Evolutionary conservation across 169 alveolate genomes (phyloP), one percentile per base, ranked within the genome.

Genomic region (Plasmodium sp.): DNA sequence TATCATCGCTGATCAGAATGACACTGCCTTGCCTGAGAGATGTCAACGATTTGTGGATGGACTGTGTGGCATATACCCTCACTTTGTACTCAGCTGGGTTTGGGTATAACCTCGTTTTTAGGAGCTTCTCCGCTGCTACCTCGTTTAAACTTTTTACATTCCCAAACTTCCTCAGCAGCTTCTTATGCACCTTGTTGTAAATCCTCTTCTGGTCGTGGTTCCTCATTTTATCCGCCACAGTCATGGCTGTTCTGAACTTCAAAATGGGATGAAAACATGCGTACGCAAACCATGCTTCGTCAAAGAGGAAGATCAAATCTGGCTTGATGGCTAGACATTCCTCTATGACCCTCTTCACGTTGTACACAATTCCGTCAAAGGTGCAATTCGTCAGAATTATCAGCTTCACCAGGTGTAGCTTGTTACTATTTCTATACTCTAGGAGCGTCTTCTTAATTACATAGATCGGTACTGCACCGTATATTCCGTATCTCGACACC

Each of bases 271-370:
- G 97, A 62, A 95, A 95, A 41, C 92, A 85, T 16, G 97, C 97
- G 75, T 95, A 95, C 82, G 97, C 96, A 84, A 92, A 95, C 97
- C 97, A 95, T 54, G 97, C 97, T 74, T 95, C 97, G 77, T 95
- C 97, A 56, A 95, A 95, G 3, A 95, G 71, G 80, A 95, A 95
- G 14, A 92, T 91, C 43, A 95, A 85, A 84, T 95, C 96, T 0
- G 97, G 96, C 43, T 93, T 93, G 27, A 95, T 93, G 14, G 97
- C 95, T 33, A 95, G 72, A 12, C 97, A 95, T 81, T 95, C 97
- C 81, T 95, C 97, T 31, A 95, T 90, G n/a, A 95, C 92, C 75
- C 97, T 81, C 41, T 90, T 90, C 10, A 93, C 96, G 84, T 95
- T 95, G 56, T 93, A 93, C n/a, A 95, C 97, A 39, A 95, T 95